Base-by-base conservation (phyloP, 139 green algal species). In the Chlorella sorokiniana region DNA sequence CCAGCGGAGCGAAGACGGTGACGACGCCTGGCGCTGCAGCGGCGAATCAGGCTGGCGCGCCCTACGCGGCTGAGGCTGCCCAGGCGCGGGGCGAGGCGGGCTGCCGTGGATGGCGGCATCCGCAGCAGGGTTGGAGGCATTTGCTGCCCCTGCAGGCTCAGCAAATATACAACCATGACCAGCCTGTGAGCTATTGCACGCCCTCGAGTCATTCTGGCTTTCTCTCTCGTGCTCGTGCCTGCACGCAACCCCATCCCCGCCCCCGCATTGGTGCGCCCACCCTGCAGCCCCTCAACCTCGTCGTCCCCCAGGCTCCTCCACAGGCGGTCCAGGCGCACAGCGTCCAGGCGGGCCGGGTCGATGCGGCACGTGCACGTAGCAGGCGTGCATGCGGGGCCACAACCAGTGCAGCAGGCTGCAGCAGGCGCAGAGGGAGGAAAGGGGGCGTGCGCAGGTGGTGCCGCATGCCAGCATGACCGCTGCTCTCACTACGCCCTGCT, bases 311-410 rank as follows among this genome's bases (percentile, higher is more conserved):
- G 22, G 16, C n/a, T 35, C 45, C 37, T 64, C 70, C 70, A 78
- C 45, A 78, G 70, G 31, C 70, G 45, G 45, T 78, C 70, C 42
- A 78, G 31, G 44, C 33, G 6, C 51, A 85, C 75, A 8, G 41
- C 31, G 27, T 85, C 81, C n/a, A 85, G 71, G n/a, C 31, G 59
- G 38, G 33, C 59, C 38, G 81, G 71, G 51, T 85, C 41, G 48
- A 85, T 72, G 31, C 81, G 59, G 81, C 18, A 68, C 71, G 41
- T 85, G 81, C 33, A 85, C 20, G 81, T 52, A 81, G 33, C 4
- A 41, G 4, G 81, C 59, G 75, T 78, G 70, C 70, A 78, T 78
- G 18, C 22, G 45, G 0, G 70, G 70, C n/a, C 48, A 78, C 70
- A 78, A 45, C 25, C 33, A 33, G 31, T 33, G 70, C 42, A 78